Base-by-base conservation (phyloP, 2,329 filamentous ascomycete genomes). In the Fusarium praegraminearum region DNA sequence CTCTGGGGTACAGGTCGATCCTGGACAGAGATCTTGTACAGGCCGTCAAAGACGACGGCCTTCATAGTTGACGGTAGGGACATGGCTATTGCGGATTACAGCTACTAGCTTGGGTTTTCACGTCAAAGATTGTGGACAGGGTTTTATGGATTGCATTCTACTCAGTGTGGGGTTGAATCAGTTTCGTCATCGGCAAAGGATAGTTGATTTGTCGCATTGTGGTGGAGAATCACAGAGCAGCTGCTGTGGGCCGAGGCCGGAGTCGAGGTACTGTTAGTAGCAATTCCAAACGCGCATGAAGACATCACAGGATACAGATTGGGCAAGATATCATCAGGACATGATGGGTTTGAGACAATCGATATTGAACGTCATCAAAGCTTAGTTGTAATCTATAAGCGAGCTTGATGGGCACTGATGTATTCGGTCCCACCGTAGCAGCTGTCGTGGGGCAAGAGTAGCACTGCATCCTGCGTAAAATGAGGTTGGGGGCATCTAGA, bases 11-110 rank as follows among this genome's bases (percentile, higher is more conserved):
- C 85, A 1, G 93, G 93, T 22, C 93, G 87, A 63, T 96, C 89
- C 80, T 97, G 91, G 57, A 98, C 81, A 1, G 87, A 90, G 57
- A 97, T 86, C 76, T 92, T 89, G 75, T 87, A 85, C 6, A 92
- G 91, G 3, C 91, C 93, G 67, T 95, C 90, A 82, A 97, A 97
- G 57, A 97, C 87, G 32, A 98, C 93, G 32, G 93, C 93, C 79
- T 92, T 92, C 94, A 98, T 97, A 1, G 87, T 92, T 36, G 76
- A 74, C 30, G 78, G 76, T 9, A 77, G 61, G 53, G 78, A 74
- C 78, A 83, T 78, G 40, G 24, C 10, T 32, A 35, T 40, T 38
- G 18, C 11, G 38, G 22, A 20, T 30, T 47, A 22, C 24, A 45
- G 15, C 24, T 30, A 13, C 13, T n/a, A 15, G 43, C 57, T 16